These are phyloP conservation scores for Trametes elegans DNA, from an alignment of 768 basidiomycete genomes.

Conservation along the genomic window DNA sequence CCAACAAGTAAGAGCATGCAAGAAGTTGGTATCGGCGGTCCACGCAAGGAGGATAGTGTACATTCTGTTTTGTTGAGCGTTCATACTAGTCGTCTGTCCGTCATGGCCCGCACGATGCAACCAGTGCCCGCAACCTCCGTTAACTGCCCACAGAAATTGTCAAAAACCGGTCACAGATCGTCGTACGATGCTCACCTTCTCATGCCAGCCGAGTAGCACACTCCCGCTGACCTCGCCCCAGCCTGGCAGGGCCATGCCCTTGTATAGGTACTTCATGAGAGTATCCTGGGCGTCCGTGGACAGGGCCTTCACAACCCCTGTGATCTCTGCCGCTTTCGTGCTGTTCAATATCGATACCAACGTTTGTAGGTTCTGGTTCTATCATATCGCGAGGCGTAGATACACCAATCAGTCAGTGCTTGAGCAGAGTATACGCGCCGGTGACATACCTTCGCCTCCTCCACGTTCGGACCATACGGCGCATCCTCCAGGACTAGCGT, in stretches of 20 bases:
- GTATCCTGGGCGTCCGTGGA: constrained; percentile 79
- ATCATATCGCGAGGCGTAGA: not conserved
- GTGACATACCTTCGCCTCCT: constrained; percentile 83
- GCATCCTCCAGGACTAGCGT: constrained; percentile 68
- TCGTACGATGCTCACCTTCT: constrained; percentile 64
- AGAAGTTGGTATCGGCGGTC: not conserved
- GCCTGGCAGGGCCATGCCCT: constrained; percentile 78
- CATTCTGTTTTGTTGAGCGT: constrained; percentile 9
- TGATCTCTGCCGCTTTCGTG: constrained; percentile 87
- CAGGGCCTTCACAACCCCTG: constrained; percentile 67
- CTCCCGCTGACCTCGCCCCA: constrained; percentile 64
- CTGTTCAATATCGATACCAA: constrained; percentile 91
- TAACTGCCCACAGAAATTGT: constrained; percentile 48
- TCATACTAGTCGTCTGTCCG: constrained; percentile 60
- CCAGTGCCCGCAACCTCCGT: constrained; percentile 93
- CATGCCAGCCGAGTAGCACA: constrained; percentile 87
- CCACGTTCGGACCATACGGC: constrained; percentile 86
- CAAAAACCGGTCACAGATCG: not conserved
- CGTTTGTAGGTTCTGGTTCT: constrained; percentile 79
- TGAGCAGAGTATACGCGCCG: not conserved
- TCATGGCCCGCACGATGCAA: constrained; percentile 88
- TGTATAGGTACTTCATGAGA: constrained; percentile 98
- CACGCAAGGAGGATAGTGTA: constrained; percentile 12
- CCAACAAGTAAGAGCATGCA: not conserved
- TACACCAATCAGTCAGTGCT: not conserved